Evolutionary conservation across 345 rosid species (phyloP), one percentile per base, ranked within the genome.

Genomic region (Hypericum perforatum): DNA sequence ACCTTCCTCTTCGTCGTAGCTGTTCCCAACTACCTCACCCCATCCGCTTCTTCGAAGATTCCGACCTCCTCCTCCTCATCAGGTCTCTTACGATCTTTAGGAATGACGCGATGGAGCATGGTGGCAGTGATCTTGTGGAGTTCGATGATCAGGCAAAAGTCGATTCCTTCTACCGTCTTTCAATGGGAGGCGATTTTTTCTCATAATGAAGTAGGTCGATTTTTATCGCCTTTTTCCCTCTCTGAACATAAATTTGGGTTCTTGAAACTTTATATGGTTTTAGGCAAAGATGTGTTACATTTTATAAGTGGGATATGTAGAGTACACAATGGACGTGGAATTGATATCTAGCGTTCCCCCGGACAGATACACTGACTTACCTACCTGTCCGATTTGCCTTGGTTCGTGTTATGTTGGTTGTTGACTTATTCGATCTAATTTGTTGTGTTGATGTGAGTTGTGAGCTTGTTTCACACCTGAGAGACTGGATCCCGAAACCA

Each of bases 51-150:
- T 79, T 73, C 45, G 91, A 73, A 1, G 50, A 76, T 9, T 77
- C 69, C 53, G 62, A 79, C 60, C 69, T 76, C 12, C 55, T n/a
- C n/a, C n/a, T n/a, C n/a, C n/a, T n/a, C n/a, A n/a, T n/a, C n/a
- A n/a, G n/a, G n/a, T n/a, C n/a, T n/a, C n/a, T n/a, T n/a, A n/a
- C n/a, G n/a, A n/a, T n/a, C n/a, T 32, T 47, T 60, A 86, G 96
- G 81, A 88, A 92, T 40, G 97, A 85, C 67, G 98, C 70, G 15
- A 76, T 92, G 82, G 98, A 92, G 63, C 95, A 92, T 74, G 69
- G 94, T 14, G 83, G 85, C 58, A 85, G 91, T 11, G 97, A 80
- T 16, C 52, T 92, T 67, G 67, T 92, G 50, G 78, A 78, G 63
- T 69, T 80, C 38, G 68, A 48, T 43, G 74, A 84, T 71, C 86